Evolutionary conservation across 176 grass and related monocot species (phyloP).

Genomic region (Oryza brachyantha): DNA sequence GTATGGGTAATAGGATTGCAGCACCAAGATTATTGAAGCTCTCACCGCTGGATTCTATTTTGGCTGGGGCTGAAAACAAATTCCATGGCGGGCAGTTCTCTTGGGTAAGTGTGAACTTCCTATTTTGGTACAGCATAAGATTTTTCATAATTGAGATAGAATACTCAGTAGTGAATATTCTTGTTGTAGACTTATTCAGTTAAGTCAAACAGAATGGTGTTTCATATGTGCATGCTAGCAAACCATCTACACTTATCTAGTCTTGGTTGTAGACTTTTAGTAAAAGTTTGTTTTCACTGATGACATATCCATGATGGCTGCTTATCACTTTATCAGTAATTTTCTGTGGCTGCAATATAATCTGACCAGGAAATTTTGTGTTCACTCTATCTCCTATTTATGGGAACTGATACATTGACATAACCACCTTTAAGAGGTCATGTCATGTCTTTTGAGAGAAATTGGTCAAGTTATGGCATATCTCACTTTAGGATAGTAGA

Average conservation of each 20-base stretch:
- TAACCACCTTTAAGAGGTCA: background rate
- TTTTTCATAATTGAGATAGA: background rate
- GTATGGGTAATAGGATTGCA: conserved; percentile 76
- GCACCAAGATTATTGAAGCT: conserved; percentile 88
- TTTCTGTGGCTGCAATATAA: background rate
- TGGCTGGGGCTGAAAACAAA: conserved; percentile 70
- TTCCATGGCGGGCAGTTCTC: conserved; percentile 89
- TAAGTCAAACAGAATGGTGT: background rate
- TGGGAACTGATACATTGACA: background rate
- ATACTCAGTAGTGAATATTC: background rate
- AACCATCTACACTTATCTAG: background rate
- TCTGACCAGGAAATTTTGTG: background rate
- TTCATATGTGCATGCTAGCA: background rate
- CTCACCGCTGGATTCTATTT: conserved; percentile 74
- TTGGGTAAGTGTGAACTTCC: conserved; percentile 59
- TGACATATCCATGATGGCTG: background rate
- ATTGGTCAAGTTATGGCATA: background rate
- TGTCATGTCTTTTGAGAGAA: background rate
- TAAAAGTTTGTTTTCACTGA: background rate
- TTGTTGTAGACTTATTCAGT: background rate
- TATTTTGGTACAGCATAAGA: background rate
- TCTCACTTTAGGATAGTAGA: background rate
- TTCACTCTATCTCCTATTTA: background rate
- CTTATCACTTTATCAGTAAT: background rate
- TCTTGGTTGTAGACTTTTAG: background rate